Base-by-base conservation (phyloP, 805 yeast genomes). In the Pichia gijzeniarum region DNA sequence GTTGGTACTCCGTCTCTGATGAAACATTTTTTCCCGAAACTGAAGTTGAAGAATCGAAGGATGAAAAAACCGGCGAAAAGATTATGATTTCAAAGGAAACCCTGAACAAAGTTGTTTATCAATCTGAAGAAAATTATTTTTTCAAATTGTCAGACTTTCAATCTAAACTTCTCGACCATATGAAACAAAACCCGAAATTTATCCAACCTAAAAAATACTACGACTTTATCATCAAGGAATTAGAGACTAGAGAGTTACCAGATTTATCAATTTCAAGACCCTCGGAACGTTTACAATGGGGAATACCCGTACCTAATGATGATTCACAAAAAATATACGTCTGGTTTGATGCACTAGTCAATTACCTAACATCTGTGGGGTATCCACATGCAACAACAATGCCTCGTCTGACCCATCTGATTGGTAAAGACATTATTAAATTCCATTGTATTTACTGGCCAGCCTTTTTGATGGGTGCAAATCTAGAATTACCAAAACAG, bases 371-470 rank as follows among this genome's bases (percentile, higher is more conserved):
- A 1, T 74, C 87, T 1, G 40, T 51, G 5, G 87, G 86, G 2
- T 85, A 74, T 40, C 81, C 83, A 2, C 49, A 32, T 38, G 54
- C 25, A n/a, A 43, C 44, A 0, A 49, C 46, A 7, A 39, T 52
- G 21, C 63, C 63, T 45, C 58, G 35, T 54, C 61, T 46, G 30
- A 79, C 82, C 0, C 97, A 93, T 61, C 67, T 93, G 2, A 77
- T 93, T 28, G 99, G 99, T 1, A 93, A 93, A 57, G 99, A 93
- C 60, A 93, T 93, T 41, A 71, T 78, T 38, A 71, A 88, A 52
- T 93, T 93, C 62, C 99, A 93, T 58, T 80, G 95, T 52, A 74
- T 90, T 13, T 89, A 87, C 57, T 93, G 99, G 99, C 98, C 98
- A 0, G 80, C 87, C 1, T 82, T 93, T 48, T 67, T 93, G 47